phyloP scores from a whole-genome alignment of 768 basidiomycete genomes.

The Leucocoprinus sp. region DNA sequence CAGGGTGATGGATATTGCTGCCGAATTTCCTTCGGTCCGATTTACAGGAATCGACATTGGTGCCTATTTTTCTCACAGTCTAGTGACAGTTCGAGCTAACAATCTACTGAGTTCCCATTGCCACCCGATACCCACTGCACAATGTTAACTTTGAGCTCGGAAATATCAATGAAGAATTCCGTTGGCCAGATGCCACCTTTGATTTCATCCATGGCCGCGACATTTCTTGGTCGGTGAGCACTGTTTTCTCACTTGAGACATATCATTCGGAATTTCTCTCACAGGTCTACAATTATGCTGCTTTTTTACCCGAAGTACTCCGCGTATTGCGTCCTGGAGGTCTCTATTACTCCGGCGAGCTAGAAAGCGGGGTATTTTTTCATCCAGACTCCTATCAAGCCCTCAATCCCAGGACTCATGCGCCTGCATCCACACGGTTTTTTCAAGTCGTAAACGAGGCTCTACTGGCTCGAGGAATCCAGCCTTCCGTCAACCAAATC shows the following conservation, averaged over 20 bases:
- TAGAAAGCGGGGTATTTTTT: slow-evolving; percentile 36
- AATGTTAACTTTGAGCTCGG: slow-evolving; percentile 64
- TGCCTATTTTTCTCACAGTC: slow-evolving; percentile 24
- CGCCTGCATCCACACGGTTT: slow-evolving; percentile 33
- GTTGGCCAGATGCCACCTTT: slow-evolving; percentile 46
- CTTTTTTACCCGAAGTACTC: slow-evolving; percentile 46
- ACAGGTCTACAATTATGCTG: slow-evolving; percentile 49
- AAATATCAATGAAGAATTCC: slow-evolving; percentile 45
- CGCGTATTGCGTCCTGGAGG: slow-evolving; percentile 68
- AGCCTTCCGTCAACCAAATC: slow-evolving; percentile 28
- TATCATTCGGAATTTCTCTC: not conserved
- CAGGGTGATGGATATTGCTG: slow-evolving; percentile 73
- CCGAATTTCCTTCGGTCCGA: slow-evolving; percentile 49
- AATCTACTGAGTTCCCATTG: slow-evolving; percentile 53
- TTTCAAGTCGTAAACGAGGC: slow-evolving; percentile 29
- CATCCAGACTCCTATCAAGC: slow-evolving; percentile 20
- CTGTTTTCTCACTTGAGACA: not conserved
- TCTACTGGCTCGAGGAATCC: slow-evolving; percentile 28
- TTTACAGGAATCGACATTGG: slow-evolving; percentile 76
- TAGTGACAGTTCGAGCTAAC: slow-evolving; percentile 12
- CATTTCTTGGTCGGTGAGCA: slow-evolving; percentile 52
- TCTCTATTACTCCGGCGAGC: slow-evolving; percentile 59
- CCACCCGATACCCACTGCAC: slow-evolving; percentile 47
- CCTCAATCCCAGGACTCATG: slow-evolving; percentile 22
- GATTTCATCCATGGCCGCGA: slow-evolving; percentile 63